Conservation (phyloP, 768 basidiomycete genomes). For the Termitomyces titanicus region DNA sequence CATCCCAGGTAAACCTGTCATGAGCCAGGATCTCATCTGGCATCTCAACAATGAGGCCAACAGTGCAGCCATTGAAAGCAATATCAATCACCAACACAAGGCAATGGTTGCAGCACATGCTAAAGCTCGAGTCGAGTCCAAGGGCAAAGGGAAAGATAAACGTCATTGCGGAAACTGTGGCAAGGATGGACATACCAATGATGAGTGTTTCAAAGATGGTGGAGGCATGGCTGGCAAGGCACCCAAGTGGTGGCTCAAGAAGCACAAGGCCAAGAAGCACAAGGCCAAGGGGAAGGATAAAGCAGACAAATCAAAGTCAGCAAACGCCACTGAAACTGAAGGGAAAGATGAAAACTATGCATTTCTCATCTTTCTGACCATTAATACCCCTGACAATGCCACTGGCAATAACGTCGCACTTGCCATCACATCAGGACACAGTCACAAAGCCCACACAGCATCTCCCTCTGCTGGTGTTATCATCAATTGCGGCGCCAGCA, state of each 20-base stretch:
- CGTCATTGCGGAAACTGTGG: neutral
- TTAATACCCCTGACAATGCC: neutral
- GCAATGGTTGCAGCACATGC: constrained; percentile 9
- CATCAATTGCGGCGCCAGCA: constrained; percentile 11
- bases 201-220: neutral
- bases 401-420: constrained; percentile 1
- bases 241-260: neutral
- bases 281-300: neutral
- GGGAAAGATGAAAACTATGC: neutral
- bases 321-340: neutral
- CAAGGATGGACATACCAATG: neutral
- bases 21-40: constrained; percentile 3
- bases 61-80: constrained; percentile 10
- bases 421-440: constrained; percentile 1
- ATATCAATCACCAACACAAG: constrained; percentile 11
- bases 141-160: neutral
- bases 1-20: no score
- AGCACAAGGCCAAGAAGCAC: neutral
- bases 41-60: constrained; percentile 13
- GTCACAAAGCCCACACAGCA: neutral
- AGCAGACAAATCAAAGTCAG: neutral
- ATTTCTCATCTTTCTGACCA: neutral
- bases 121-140: neutral
- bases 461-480: neutral
- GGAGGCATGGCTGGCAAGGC: neutral